Percentiles rank a stretch among this genome's conserved stretches.
These are phyloP conservation scores for Aspergillus fructus DNA, from an alignment of 2,329 filamentous ascomycete genomes.

Conservation along the genomic window DNA sequence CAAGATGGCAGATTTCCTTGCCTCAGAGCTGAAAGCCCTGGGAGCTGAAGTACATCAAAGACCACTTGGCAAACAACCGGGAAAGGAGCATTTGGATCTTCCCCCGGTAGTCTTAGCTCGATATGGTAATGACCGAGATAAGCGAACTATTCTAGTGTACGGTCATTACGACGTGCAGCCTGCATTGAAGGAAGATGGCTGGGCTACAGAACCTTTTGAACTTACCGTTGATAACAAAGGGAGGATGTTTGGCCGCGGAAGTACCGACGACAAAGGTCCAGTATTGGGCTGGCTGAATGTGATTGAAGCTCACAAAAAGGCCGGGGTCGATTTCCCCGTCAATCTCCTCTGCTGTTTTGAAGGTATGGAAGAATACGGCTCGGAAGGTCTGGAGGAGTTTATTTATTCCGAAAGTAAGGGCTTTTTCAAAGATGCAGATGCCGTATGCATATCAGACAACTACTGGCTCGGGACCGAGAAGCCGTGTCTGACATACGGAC, in stretches of 20 bases:
- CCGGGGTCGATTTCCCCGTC: slow-evolving; percentile 89
- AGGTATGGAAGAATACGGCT: slow-evolving; percentile 99
- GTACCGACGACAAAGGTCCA: slow-evolving; percentile 96
- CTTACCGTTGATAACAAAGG: slow-evolving; percentile 84
- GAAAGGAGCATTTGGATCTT: slow-evolving; percentile 84
- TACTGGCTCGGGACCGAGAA: slow-evolving; percentile 99
- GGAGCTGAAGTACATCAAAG: slow-evolving; percentile 87
- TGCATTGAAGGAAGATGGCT: slow-evolving; percentile 87
- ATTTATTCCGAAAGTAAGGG: slow-evolving; percentile 88
- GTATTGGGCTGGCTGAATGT: slow-evolving; percentile 97
- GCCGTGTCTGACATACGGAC: slow-evolving; percentile 94
- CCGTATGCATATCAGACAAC: slow-evolving; percentile 98
- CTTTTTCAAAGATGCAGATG: slow-evolving; percentile 93
- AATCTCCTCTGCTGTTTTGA: slow-evolving; percentile 99
- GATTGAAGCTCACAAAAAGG: slow-evolving; percentile 96
- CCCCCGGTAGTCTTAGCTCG: slow-evolving; percentile 89
- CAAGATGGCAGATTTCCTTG: slow-evolving; percentile 89
- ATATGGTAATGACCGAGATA: slow-evolving; percentile 88
- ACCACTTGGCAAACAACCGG: slow-evolving; percentile 85
- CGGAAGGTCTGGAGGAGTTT: slow-evolving; percentile 91
- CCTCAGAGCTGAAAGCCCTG: slow-evolving; percentile 74
- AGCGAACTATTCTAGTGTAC: slow-evolving; percentile 94
- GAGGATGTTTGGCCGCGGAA: slow-evolving; percentile 93
- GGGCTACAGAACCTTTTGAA: slow-evolving; percentile 92
- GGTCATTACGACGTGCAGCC: slow-evolving; percentile 99